Conservation (phyloP, 768 basidiomycete genomes). For the Chlorophyllum brunneum region DNA sequence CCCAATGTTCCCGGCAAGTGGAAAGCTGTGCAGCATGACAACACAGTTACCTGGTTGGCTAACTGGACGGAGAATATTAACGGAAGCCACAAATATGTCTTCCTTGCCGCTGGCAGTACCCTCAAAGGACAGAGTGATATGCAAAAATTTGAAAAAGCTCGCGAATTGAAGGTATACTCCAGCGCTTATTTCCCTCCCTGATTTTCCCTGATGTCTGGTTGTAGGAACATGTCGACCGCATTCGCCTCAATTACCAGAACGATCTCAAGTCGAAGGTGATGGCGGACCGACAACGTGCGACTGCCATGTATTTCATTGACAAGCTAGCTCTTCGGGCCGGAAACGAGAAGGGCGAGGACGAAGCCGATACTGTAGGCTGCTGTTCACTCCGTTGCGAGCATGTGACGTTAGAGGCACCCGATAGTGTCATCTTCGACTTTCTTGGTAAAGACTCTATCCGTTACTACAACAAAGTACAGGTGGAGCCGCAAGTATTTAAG, state of each 20-base stretch:
- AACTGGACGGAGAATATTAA: conserved; percentile 99
- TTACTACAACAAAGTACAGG: conserved; percentile 88
- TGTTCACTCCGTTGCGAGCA: conserved; percentile 97
- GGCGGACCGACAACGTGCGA: conserved; percentile 95
- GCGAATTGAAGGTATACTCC: conserved; percentile 79
- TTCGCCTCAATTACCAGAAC: conserved; percentile 81
- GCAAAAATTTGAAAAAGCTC: conserved; percentile 96
- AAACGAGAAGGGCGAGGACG: conserved; percentile 99
- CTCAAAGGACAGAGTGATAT: conserved; percentile 98
- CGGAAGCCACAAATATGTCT: conserved; percentile 93
- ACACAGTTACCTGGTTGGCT: conserved; percentile 98
- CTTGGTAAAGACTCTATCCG: conserved; percentile 99
- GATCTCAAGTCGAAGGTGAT: conserved; percentile 90
- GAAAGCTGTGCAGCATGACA: conserved; percentile 86
- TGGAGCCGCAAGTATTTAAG: conserved; percentile 94
- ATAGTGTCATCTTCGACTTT: conserved; percentile 93
- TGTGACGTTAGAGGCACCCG: conserved; percentile 85
- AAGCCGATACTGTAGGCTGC: conserved; percentile 98
- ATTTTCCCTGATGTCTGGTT: neutral
- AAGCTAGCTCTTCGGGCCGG: conserved; percentile 95
- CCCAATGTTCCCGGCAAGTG: conserved; percentile 92
- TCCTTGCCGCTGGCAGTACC: conserved; percentile 95
- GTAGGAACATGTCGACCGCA: conserved; percentile 86
- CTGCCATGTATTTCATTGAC: conserved; percentile 99
- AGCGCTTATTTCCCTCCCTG: neutral